These are phyloP conservation scores for Aspergillus pseudoterreus DNA, from an alignment of 2,329 filamentous ascomycete species.

Conservation along the genomic window DNA sequence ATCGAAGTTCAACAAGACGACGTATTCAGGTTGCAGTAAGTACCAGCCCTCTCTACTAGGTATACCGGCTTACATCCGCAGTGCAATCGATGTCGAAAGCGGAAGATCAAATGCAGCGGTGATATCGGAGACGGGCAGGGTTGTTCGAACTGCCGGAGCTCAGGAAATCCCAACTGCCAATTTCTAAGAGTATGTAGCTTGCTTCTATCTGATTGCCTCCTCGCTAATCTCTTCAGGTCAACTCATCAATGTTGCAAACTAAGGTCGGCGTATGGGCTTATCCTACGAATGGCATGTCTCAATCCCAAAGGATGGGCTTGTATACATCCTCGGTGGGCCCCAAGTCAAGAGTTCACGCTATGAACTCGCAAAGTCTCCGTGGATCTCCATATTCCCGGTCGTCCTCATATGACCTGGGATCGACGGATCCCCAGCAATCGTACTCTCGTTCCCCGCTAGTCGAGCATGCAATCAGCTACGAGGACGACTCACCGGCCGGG, in stretches of 20 bases:
- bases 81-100: constrained; percentile 85
- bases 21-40: constrained; percentile 54
- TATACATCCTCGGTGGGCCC: constrained; percentile 14
- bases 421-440: constrained; percentile 14
- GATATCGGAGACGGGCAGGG: constrained; percentile 70
- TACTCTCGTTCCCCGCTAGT: constrained; percentile 22
- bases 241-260: constrained; percentile 27
- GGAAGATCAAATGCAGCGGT: constrained; percentile 93
- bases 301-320: constrained; percentile 18
- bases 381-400: constrained; percentile 17
- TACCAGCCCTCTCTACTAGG: constrained; percentile 1
- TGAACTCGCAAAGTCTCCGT: constrained; percentile 16
- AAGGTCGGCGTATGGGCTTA: constrained; percentile 27
- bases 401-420: constrained; percentile 25
- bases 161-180: constrained; percentile 63
- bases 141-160: constrained; percentile 79
- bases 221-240: constrained; percentile 25
- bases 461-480: constrained; percentile 27
- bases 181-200: constrained; percentile 67
- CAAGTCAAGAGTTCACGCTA: constrained; percentile 14
- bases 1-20: constrained; percentile 39
- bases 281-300: constrained; percentile 16
- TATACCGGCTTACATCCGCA: constrained; percentile 34
- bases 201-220: not conserved
- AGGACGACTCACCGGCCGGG: constrained; percentile 28